These are phyloP conservation scores for Candida ficus DNA, from an alignment of 805 yeast genomes.

Conservation along the genomic window DNA sequence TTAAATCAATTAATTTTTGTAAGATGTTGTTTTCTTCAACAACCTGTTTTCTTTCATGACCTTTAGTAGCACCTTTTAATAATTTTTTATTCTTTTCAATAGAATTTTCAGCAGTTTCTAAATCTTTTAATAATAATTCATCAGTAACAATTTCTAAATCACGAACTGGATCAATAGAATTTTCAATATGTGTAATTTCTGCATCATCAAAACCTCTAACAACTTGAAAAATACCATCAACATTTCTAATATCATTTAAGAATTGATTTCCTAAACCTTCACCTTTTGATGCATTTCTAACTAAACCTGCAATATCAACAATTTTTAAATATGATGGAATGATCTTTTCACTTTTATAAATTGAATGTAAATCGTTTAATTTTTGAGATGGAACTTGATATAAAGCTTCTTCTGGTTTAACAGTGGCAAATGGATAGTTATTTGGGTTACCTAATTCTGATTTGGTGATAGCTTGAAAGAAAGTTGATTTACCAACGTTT, in stretches of 20 bases:
- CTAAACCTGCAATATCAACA: constrained; percentile 78
- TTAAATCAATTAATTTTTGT: constrained; percentile 38
- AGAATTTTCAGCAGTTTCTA: constrained; percentile 59
- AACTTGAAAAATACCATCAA: constrained; percentile 77
- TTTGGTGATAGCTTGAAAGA: constrained; percentile 76
- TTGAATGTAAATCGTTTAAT: constrained; percentile 46
- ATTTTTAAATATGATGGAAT: constrained; percentile 67
- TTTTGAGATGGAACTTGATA: constrained; percentile 65
- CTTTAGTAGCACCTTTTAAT: constrained; percentile 34
- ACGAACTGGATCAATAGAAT: constrained; percentile 66
- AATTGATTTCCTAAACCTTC: constrained; percentile 82
- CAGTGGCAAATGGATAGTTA: constrained; percentile 77
- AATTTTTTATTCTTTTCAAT: constrained; percentile 46
- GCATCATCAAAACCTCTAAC: constrained; percentile 73
- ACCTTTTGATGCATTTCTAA: constrained; percentile 78
- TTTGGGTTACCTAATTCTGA: constrained; percentile 69
- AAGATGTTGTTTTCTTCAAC: constrained; percentile 34
- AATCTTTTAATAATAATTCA: constrained; percentile 72
- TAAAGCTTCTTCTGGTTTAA: constrained; percentile 72
- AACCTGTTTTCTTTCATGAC: constrained; percentile 44
- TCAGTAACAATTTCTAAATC: constrained; percentile 73
- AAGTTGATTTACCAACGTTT: constrained; percentile 75
- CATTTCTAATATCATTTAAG: constrained; percentile 70
- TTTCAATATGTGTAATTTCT: constrained; percentile 72
- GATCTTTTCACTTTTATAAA: constrained; percentile 57